Evolutionary conservation across 2,329 filamentous ascomycete species (phyloP).

Genomic region (Sporothrix brunneoviolacea): DNA sequence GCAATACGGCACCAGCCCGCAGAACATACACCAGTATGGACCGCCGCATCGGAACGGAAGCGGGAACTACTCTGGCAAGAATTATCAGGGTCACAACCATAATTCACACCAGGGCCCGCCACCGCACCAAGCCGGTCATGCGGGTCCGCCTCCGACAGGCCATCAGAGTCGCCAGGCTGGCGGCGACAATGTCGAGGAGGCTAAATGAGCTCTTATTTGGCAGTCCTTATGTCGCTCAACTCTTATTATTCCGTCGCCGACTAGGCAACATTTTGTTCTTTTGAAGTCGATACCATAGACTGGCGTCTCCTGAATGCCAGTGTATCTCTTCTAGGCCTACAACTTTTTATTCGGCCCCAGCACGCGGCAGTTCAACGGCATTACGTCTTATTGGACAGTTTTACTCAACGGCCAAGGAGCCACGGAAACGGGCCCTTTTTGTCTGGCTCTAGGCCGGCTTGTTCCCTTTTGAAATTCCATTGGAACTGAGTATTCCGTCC

Average conservation of each 20-base stretch:
- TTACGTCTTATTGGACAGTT: not conserved
- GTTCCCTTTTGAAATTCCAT: not conserved
- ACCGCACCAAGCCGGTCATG: conserved; percentile 33
- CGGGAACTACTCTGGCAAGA: conserved; percentile 44
- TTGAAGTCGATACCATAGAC: not conserved
- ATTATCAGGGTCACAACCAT: conserved; percentile 37
- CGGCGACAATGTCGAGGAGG: conserved; percentile 37
- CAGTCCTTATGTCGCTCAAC: not conserved
- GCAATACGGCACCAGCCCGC: conserved; percentile 60
- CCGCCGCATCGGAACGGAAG: conserved; percentile 53
- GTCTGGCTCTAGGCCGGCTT: not conserved
- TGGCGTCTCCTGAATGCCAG: not conserved
- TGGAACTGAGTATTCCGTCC: not conserved
- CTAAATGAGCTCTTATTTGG: conserved; percentile 28
- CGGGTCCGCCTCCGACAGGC: conserved; percentile 26
- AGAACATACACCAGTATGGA: conserved; percentile 57
- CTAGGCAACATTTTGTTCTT: not conserved
- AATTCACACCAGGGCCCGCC: conserved; percentile 12
- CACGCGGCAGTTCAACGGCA: not conserved
- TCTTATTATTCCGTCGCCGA: not conserved
- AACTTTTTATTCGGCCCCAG: not conserved
- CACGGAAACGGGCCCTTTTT: too few relatives aligned
- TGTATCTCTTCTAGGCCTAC: not conserved
- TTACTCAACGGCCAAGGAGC: not conserved
- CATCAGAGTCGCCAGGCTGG: conserved; percentile 26